Evolutionary conservation across 73 alveolate genomes (phyloP), one percentile per base, ranked within the genome.

Genomic region (Paramecium octaurelia): DNA sequence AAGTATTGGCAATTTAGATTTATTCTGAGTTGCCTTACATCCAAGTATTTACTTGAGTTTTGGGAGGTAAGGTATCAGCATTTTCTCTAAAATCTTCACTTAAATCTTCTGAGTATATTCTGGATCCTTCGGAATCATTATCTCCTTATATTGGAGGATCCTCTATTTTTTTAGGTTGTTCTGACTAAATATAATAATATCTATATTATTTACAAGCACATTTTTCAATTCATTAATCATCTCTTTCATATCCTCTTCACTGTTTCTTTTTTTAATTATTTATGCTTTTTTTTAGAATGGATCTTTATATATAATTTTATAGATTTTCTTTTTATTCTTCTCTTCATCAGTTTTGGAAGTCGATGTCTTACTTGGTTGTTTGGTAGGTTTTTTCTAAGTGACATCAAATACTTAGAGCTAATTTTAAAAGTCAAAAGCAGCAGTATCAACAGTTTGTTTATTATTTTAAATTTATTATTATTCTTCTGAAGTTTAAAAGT

Each of bases 201-300:
- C n/a, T 12, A 3, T 16, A 16, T 4, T 2, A 60, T 24, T 12
- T 60, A 60, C 35, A n/a, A 18, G 31, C 21, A 71, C 58, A 31
- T 27, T 71, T 31, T 71, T 71, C 16, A 71, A 71, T 71, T 71
- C 86, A 29, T 71, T 36, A 16, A 71, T 27, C 86, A 71, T 71
- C 8, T 71, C 35, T 71, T 71, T 34, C 43, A 71, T 27, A 18
- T 71, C 86, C 35, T 71, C 86, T 34, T 71, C 86, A 31, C 59
- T 31, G 12, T 36, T 71, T 71, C 58, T 71, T 42, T 71, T 71
- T 29, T 71, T 10, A 3, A 14, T 21, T 12, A 48, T 12, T 48
- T 48, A 48, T 0, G 21, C 34, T 31, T 71, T 29, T 71, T 71
- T 71, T 42, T 21, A 9, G 34, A 71, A 71, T 6, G 86, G 86